Percentiles rank a stretch among this genome's conserved stretches.
Conservation (phyloP, 1,284 basidiomycete genomes). For the Xerocomus minutiporus region DNA sequence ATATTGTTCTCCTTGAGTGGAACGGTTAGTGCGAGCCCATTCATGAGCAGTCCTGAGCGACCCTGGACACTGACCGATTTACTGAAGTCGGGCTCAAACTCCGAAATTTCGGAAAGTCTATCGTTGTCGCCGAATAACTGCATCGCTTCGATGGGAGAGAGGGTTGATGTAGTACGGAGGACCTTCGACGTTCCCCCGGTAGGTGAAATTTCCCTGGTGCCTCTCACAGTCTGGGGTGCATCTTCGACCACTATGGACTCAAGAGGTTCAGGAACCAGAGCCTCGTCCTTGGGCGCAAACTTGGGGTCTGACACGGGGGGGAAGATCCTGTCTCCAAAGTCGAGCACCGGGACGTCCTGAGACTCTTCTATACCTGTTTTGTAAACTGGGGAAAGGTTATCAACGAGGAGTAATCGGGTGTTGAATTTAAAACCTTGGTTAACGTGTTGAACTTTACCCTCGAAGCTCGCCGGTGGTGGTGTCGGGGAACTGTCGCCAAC, state of each 20-base stretch:
- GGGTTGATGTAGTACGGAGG: not conserved
- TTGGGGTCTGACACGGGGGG: not conserved
- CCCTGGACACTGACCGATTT: too few relatives aligned
- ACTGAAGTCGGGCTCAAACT: slow-evolving; percentile 13
- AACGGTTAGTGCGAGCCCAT: too few relatives aligned
- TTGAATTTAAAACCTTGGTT: slow-evolving; percentile 21
- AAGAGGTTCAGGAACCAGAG: not conserved
- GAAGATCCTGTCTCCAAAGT: not conserved
- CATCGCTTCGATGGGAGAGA: not conserved
- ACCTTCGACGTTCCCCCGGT: not conserved
- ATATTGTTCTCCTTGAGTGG: not conserved
- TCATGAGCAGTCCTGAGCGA: too few relatives aligned
- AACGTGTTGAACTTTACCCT: slow-evolving; percentile 32
- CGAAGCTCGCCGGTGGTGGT: slow-evolving; percentile 26
- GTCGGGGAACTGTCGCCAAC: slow-evolving; percentile 20
- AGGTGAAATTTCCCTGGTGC: not conserved
- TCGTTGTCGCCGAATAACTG: slow-evolving; percentile 5
- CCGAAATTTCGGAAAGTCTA: slow-evolving; percentile 30
- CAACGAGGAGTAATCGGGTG: not conserved
- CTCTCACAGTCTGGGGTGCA: not conserved
- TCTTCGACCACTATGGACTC: not conserved
- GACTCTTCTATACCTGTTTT: slow-evolving; percentile 25
- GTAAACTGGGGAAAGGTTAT: slow-evolving; percentile 22
- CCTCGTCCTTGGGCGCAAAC: not conserved
- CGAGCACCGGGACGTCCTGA: not conserved